Evolutionary conservation across 139 green algal species (phyloP).

Genomic region (Medakamo hakoo): DNA sequence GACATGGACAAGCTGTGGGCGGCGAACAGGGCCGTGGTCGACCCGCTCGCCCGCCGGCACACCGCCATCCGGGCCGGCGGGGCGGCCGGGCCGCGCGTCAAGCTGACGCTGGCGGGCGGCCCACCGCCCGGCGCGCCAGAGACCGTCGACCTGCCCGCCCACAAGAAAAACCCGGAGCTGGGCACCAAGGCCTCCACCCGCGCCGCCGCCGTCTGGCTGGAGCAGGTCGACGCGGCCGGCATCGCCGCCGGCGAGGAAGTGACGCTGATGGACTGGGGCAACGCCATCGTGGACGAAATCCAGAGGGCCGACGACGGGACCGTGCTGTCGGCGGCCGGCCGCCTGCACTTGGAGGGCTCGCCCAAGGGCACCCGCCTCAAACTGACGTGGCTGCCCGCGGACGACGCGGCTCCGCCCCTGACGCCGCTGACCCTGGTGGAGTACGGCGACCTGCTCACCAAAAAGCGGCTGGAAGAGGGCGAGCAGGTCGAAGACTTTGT

Average conservation of each 20-base stretch:
- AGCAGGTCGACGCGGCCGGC: conserved; percentile 65
- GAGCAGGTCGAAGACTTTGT: conserved; percentile 71
- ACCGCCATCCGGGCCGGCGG: conserved; percentile 49
- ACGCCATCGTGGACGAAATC: conserved; percentile 56
- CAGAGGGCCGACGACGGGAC: conserved; percentile 4
- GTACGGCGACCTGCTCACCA: conserved; percentile 91
- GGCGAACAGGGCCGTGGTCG: conserved; percentile 92
- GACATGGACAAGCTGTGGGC: conserved; percentile 99
- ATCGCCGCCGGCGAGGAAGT: conserved; percentile 75
- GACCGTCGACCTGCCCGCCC: conserved; percentile 37
- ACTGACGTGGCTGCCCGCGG: conserved; percentile 89
- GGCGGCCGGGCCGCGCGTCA: too few species aligned
- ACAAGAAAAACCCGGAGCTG: conserved; percentile 79
- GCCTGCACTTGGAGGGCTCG: conserved; percentile 75
- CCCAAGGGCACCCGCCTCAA: conserved; percentile 95
- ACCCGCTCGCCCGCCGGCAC: conserved; percentile 71
- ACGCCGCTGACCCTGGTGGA: conserved; percentile 39
- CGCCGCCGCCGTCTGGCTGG: conserved; percentile 48
- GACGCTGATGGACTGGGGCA: conserved; percentile 99
- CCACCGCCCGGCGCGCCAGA: conserved; percentile 37
- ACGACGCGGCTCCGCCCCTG: conserved; percentile 18
- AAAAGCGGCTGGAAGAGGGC: conserved; percentile 86
- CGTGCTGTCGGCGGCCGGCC: conserved; percentile 10
- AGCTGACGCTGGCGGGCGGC: conserved; percentile 39
- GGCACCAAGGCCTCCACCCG: conserved; percentile 55